Percentiles rank a stretch among this genome's conserved stretches.
Evolutionary conservation across 2,329 filamentous ascomycete genomes (phyloP).

Genomic region (Tricladium varicosporioides): DNA sequence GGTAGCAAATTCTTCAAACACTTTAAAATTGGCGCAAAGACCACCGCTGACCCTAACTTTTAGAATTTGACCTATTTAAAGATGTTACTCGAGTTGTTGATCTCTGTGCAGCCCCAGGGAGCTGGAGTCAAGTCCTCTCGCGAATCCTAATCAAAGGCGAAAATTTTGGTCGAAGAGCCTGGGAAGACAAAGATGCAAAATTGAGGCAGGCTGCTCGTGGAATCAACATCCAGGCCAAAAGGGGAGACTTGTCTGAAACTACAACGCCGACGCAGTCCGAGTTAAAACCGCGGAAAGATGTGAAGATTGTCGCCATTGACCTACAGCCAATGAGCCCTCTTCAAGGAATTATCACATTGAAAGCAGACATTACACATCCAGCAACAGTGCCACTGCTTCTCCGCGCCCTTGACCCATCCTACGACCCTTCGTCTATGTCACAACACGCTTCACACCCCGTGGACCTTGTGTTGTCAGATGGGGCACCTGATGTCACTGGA

Average conservation of each 20-base stretch:
- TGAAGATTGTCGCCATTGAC: constrained; percentile 95
- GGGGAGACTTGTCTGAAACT: constrained; percentile 33
- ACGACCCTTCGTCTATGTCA: constrained; percentile 48
- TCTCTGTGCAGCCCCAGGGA: constrained; percentile 90
- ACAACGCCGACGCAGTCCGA: constrained; percentile 28
- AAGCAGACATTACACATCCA: constrained; percentile 96
- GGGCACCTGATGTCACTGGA: constrained; percentile 93
- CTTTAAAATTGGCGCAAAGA: not conserved
- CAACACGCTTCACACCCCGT: constrained; percentile 70
- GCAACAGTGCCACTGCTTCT: constrained; percentile 89
- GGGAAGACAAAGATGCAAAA: constrained; percentile 78
- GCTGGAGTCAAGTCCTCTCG: constrained; percentile 96
- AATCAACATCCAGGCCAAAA: constrained; percentile 20
- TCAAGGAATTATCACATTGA: constrained; percentile 85
- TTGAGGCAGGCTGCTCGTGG: constrained; percentile 60
- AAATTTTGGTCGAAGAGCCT: constrained; percentile 80
- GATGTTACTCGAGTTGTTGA: constrained; percentile 92
- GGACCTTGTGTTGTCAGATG: constrained; percentile 92
- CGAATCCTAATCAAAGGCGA: constrained; percentile 91
- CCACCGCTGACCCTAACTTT: not conserved
- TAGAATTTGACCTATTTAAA: constrained; percentile 90
- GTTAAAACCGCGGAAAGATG: constrained; percentile 57
- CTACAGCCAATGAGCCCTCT: constrained; percentile 93
- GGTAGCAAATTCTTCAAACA: constrained; percentile 39
- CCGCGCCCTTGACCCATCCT: constrained; percentile 74